phyloP scores from a whole-genome alignment of 768 basidiomycete genomes.

The Boletus sp. region DNA sequence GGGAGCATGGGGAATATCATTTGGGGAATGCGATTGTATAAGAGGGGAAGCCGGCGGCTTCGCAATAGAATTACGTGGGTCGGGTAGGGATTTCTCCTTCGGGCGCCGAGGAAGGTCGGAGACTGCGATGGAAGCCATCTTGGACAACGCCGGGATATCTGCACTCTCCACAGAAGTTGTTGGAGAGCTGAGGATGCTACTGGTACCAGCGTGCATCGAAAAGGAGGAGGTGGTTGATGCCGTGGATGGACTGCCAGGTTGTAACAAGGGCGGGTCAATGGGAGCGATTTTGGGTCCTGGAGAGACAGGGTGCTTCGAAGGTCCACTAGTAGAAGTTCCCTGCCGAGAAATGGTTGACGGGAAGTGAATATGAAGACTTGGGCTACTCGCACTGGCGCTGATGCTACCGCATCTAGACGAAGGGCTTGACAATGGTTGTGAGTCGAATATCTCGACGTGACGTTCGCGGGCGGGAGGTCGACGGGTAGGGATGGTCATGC shows the following conservation, averaged over 20 bases:
- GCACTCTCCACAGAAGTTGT: slow-evolving; percentile 46
- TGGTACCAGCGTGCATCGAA: slow-evolving; percentile 32
- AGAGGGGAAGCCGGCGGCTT: slow-evolving; percentile 22
- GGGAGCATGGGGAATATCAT: slow-evolving; percentile 26
- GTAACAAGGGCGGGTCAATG: slow-evolving; percentile 19
- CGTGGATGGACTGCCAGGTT: slow-evolving; percentile 36
- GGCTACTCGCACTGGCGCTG: slow-evolving; percentile 29
- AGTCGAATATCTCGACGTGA: slow-evolving; percentile 80
- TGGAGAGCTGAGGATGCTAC: slow-evolving; percentile 48
- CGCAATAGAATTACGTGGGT: background rate
- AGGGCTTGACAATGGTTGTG: slow-evolving; percentile 71
- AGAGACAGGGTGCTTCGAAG: slow-evolving; percentile 8
- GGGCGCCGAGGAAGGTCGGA: slow-evolving; percentile 4
- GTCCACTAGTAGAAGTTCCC: slow-evolving; percentile 25
- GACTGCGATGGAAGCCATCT: slow-evolving; percentile 27
- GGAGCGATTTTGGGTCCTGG: background rate
- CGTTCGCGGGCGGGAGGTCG: slow-evolving; percentile 47
- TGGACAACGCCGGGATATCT: slow-evolving; percentile 40
- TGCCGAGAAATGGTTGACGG: slow-evolving; percentile 8
- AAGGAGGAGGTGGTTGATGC: slow-evolving; percentile 47
- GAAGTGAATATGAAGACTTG: slow-evolving; percentile 19
- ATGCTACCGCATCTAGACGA: slow-evolving; percentile 32
- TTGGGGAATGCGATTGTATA: slow-evolving; percentile 22
- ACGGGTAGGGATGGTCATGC: slow-evolving; percentile 59
- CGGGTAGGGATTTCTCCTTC: background rate